These are phyloP conservation scores for Acorus gramineus DNA, from an alignment of 106 monocot species.

Conservation along the genomic window DNA sequence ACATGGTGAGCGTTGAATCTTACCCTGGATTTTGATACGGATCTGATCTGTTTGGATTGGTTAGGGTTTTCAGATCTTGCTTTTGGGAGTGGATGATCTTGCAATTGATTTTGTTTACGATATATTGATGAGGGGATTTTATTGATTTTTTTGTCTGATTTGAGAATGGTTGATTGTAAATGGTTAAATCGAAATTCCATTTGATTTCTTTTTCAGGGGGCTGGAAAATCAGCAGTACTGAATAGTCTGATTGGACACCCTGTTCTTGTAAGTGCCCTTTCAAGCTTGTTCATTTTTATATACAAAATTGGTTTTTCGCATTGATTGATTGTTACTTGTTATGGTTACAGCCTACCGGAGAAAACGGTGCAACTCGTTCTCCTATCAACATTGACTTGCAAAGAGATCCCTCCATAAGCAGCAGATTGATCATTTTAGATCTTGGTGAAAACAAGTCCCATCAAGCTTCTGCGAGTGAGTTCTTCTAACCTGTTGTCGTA, in stretches of 20 bases:
- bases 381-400: constrained; percentile 73
- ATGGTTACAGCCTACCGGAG: constrained; percentile 72
- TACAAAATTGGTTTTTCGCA: neutral
- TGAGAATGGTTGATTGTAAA: too few relatives aligned
- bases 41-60: too few relatives aligned
- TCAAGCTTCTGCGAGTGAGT: constrained; percentile 95
- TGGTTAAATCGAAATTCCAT: too few relatives aligned
- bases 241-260: constrained; percentile 97
- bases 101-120: neutral
- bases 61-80: neutral
- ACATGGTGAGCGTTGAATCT: constrained; percentile 33
- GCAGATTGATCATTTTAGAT: constrained; percentile 74
- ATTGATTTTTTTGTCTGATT: too few relatives aligned
- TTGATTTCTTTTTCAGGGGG: constrained; percentile 34
- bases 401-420: constrained; percentile 58
- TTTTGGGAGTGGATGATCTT: neutral
- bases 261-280: constrained; percentile 49
- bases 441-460: constrained; percentile 81
- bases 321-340: neutral
- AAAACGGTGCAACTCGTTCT: constrained; percentile 89
- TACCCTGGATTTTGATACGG: too few relatives aligned
- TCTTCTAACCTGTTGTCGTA: neutral
- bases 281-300: neutral
- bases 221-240: constrained; percentile 89
- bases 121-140: too few relatives aligned